Evolutionary conservation across 345 rosid genomes (phyloP).

Genomic region (Zanthoxylum bungeanum): DNA sequence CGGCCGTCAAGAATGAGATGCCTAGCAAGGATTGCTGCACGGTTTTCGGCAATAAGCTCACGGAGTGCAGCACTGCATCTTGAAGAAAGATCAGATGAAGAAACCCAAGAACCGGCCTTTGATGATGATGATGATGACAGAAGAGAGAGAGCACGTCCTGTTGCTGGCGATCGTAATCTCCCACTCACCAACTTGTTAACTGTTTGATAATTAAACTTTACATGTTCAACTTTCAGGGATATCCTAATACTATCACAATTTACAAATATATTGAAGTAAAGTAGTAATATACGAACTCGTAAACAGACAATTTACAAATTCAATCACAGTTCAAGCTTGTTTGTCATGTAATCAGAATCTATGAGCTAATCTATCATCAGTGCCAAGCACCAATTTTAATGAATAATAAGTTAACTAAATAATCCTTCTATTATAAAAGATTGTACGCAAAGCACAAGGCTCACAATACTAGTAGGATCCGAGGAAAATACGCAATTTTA

Average conservation of each 20-base stretch:
- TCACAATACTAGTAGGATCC: no score
- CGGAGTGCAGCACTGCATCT: conserved; percentile 49
- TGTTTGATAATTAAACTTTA: background rate
- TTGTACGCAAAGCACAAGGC: no score
- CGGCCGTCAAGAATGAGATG: conserved; percentile 31
- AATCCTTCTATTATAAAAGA: background rate
- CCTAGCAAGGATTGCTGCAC: conserved; percentile 33
- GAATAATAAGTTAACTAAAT: no score
- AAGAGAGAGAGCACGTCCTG: conserved; percentile 68
- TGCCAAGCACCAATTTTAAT: background rate
- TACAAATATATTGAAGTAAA: no score
- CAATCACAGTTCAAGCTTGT: background rate
- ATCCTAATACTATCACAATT: no score
- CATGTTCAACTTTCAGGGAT: background rate
- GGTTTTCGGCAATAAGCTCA: conserved; percentile 51
- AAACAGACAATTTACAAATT: background rate
- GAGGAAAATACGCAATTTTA: no score
- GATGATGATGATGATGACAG: no score
- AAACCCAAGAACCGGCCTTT: conserved; percentile 28
- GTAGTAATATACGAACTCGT: no score
- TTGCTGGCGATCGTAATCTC: conserved; percentile 22
- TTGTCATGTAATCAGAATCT: background rate
- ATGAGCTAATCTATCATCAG: background rate
- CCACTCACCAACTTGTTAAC: conserved; percentile 23
- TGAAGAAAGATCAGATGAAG: conserved; percentile 42